A percentile compares a stretch with the other conserved stretches of the same genome.
phyloP scores from a whole-genome alignment of 345 rosid genomes.

The Eutrema heterophyllum region DNA sequence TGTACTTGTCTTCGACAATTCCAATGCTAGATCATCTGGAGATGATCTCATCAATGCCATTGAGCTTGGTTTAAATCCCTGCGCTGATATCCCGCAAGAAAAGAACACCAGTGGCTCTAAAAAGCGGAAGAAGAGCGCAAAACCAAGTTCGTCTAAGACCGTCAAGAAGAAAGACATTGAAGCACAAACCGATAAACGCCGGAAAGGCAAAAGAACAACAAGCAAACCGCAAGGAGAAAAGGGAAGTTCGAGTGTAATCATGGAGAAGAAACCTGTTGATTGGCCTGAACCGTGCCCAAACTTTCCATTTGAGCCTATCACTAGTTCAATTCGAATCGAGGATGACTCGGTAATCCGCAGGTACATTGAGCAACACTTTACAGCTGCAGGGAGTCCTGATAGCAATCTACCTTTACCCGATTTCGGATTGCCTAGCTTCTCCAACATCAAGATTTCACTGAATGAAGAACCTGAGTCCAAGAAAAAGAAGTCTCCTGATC shows the following conservation, averaged over 20 bases:
- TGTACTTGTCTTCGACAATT: neutral
- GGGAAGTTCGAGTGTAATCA: neutral
- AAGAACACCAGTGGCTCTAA: constrained; percentile 3
- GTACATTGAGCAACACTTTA: constrained; percentile 37
- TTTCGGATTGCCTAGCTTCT: constrained; percentile 34
- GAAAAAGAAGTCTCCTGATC: constrained; percentile 12
- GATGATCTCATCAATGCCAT: constrained; percentile 12
- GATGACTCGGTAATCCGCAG: constrained; percentile 35
- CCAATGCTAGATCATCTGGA: constrained; percentile 14
- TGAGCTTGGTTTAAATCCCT: constrained; percentile 2
- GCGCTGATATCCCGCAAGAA: neutral
- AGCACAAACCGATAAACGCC: neutral
- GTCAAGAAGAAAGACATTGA: constrained; percentile 8
- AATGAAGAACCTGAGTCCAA: constrained; percentile 12
- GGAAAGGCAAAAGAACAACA: neutral
- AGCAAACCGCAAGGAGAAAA: neutral
- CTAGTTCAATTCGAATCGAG: constrained; percentile 30
- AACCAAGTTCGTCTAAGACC: constrained; percentile 14
- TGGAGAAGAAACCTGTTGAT: neutral
- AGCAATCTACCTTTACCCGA: constrained; percentile 30
- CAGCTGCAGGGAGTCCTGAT: constrained; percentile 17
- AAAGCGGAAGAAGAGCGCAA: neutral
- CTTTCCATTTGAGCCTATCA: constrained; percentile 50
- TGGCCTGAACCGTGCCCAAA: constrained; percentile 46
- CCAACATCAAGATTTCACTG: constrained; percentile 27